phyloP scores from a whole-genome alignment of 768 basidiomycete genomes.

The Amyloporia xantha region DNA sequence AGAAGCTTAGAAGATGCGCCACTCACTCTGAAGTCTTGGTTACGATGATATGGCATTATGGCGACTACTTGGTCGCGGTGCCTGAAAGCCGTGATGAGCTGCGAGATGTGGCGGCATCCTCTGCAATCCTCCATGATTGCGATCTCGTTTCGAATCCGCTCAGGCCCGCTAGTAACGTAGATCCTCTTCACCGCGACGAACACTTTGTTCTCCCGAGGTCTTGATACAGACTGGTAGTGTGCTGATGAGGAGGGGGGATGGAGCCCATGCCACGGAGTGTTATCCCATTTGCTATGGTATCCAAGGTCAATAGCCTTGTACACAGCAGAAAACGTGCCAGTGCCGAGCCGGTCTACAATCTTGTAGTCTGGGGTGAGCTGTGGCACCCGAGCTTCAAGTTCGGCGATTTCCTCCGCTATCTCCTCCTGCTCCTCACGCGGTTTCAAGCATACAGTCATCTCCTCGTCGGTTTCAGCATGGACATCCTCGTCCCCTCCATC shows the following conservation, averaged over 20 bases:
- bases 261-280: slow-evolving; percentile 62
- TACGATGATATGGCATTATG: slow-evolving; percentile 88
- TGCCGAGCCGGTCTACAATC: slow-evolving; percentile 87
- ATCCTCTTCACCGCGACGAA: slow-evolving; percentile 96
- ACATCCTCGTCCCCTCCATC: slow-evolving; percentile 27
- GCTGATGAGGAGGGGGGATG: slow-evolving; percentile 61
- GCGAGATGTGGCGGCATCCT: slow-evolving; percentile 81
- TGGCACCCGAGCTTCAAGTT: slow-evolving; percentile 62
- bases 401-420: slow-evolving; percentile 70
- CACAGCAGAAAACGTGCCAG: slow-evolving; percentile 98
- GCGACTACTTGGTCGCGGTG: slow-evolving; percentile 88
- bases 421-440: slow-evolving; percentile 62
- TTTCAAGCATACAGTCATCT: slow-evolving; percentile 49
- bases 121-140: slow-evolving; percentile 81
- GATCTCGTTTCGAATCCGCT: slow-evolving; percentile 89
- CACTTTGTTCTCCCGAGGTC: slow-evolving; percentile 41
- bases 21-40: slow-evolving; percentile 89
- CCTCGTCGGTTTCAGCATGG: slow-evolving; percentile 52
- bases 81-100: slow-evolving; percentile 92
- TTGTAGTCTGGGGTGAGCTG: slow-evolving; percentile 62
- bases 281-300: slow-evolving; percentile 73
- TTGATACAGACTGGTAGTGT: slow-evolving; percentile 49
- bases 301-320: slow-evolving; percentile 89
- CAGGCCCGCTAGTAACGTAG: slow-evolving; percentile 92
- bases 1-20: not conserved